Percentiles rank a stretch among this genome's conserved stretches.
These are phyloP conservation scores for Cyberlindnera euphorbiiphila DNA, from an alignment of 805 yeast genomes.

Conservation along the genomic window DNA sequence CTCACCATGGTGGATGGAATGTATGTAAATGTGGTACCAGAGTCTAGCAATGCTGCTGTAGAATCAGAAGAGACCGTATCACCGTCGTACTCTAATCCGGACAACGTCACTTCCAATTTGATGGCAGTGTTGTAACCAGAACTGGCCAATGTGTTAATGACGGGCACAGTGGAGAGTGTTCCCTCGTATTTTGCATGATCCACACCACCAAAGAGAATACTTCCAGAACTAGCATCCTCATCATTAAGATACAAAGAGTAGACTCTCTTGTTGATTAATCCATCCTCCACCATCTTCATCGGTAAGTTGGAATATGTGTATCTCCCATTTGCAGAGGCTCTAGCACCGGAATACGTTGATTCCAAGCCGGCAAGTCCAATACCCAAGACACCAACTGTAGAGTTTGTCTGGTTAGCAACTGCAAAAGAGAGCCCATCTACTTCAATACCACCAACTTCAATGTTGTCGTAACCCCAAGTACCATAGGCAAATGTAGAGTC, in stretches of 20 bases:
- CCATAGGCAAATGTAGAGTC: constrained; percentile 39
- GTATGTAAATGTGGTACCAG: constrained; percentile 43
- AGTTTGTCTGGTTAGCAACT: constrained; percentile 61
- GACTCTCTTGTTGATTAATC: constrained; percentile 49
- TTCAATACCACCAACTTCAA: constrained; percentile 49
- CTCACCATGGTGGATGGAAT: constrained; percentile 37
- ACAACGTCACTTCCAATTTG: constrained; percentile 44
- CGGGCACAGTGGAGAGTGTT: constrained; percentile 43
- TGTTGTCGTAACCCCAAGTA: constrained; percentile 46
- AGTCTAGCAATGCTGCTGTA: constrained; percentile 38
- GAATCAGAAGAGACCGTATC: constrained; percentile 5
- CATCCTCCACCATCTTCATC: constrained; percentile 49
- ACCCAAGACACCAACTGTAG: constrained; percentile 68
- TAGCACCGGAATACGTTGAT: constrained; percentile 43
- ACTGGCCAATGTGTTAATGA: constrained; percentile 31
- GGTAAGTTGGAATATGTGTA: constrained; percentile 68
- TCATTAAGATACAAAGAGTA: constrained; percentile 62
- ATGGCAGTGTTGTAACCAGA: constrained; percentile 35
- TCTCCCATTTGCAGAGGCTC: constrained; percentile 10
- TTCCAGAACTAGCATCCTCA: constrained; percentile 40
- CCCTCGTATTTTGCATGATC: constrained; percentile 63
- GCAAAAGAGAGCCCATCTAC: constrained; percentile 63
- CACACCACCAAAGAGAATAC: constrained; percentile 69
- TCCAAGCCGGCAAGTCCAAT: constrained; percentile 71
- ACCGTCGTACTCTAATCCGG: constrained; percentile 14